Conservation (phyloP, 108 stramenopile species). For the Schizochytrium sp. region DNA sequence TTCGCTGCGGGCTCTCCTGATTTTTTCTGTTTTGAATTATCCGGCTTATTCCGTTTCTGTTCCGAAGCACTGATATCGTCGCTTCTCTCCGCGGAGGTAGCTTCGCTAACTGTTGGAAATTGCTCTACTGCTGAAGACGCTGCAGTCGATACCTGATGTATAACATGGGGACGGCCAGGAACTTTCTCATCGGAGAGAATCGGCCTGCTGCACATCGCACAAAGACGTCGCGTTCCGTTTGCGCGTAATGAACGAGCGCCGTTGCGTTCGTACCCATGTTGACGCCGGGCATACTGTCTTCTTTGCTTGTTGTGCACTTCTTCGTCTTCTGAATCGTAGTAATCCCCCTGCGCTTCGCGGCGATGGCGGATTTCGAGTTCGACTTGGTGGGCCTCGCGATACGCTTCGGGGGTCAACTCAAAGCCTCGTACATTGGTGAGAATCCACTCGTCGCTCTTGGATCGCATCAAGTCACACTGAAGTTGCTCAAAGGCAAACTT, state of each 20-base stretch:
- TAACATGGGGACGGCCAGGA: neutral
- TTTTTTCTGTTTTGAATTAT: neutral
- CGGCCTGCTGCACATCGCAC: neutral
- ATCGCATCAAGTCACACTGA: neutral
- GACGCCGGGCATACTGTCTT: neutral
- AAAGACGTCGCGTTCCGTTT: neutral
- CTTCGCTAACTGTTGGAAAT: too few species aligned
- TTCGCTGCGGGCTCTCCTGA: neutral
- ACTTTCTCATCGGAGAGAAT: neutral
- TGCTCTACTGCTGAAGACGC: too few species aligned
- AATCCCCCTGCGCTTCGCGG: neutral
- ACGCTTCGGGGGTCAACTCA: neutral
- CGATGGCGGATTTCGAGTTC: neutral
- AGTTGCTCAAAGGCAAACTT: neutral
- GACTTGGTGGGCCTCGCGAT: neutral
- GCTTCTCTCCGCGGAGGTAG: neutral
- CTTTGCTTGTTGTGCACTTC: neutral
- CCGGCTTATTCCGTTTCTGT: neutral
- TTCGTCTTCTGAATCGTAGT: conserved; percentile 6
- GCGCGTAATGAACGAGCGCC: neutral
- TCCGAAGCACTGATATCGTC: neutral
- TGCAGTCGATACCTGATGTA: too few species aligned
- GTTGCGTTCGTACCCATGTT: neutral
- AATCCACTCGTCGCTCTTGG: neutral
- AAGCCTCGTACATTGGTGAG: neutral